Conservation (phyloP, 192 early-diverging fungal genomes). For the Backusella sp. region DNA sequence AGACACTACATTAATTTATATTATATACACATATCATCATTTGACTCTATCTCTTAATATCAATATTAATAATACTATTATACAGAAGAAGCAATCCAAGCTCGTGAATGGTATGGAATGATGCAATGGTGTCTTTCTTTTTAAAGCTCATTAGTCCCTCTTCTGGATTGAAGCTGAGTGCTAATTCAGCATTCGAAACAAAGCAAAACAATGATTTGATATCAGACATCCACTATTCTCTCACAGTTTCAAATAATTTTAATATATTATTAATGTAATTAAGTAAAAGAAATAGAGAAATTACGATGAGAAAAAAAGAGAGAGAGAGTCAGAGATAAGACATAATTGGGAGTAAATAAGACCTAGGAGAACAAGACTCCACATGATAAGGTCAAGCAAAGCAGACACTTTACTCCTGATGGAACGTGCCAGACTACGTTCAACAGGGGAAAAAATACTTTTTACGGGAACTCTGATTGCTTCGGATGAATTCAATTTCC, state of each 20-base stretch:
- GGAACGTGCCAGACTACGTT: neutral
- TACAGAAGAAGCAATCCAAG: neutral
- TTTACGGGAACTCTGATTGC: constrained; percentile 4
- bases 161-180: neutral
- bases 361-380: neutral
- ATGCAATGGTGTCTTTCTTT: neutral
- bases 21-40: neutral
- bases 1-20: neutral
- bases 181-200: neutral
- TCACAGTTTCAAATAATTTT: neutral
- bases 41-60: neutral
- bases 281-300: no score
- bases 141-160: neutral
- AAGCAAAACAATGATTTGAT: neutral
- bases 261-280: neutral
- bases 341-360: neutral
- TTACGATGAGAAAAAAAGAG: neutral
- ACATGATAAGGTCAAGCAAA: neutral
- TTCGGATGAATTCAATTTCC: constrained; percentile 2
- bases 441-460: neutral
- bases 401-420: neutral
- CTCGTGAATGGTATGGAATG: neutral
- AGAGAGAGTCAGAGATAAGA: neutral
- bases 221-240: neutral
- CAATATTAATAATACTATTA: neutral